phyloP scores from a whole-genome alignment of 148 eudicot species.

The Euryodendron excelsum region DNA sequence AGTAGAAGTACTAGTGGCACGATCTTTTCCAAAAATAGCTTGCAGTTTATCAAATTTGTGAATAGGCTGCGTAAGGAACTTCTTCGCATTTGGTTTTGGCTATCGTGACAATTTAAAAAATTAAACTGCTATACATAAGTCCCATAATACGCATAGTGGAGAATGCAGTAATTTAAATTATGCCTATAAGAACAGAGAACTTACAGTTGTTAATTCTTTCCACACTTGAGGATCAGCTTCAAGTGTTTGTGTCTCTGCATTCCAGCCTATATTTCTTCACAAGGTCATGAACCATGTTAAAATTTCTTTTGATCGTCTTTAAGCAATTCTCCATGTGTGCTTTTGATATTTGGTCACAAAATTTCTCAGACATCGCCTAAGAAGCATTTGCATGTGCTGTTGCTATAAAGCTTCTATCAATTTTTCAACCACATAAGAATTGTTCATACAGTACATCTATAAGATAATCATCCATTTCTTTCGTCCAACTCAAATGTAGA shows the following conservation, averaged over 20 bases:
- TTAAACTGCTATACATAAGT: too few relatives aligned
- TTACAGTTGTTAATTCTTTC: background rate
- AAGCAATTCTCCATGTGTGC: background rate
- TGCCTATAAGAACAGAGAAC: too few relatives aligned
- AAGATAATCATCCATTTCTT: background rate
- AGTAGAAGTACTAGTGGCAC: too few relatives aligned
- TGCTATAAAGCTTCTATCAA: background rate
- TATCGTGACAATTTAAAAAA: too few relatives aligned
- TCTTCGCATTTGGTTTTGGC: too few relatives aligned
- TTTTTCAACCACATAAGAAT: background rate
- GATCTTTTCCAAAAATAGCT: too few relatives aligned
- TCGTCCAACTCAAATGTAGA: background rate
- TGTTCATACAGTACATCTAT: background rate
- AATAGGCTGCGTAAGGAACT: too few relatives aligned
- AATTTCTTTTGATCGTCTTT: too few relatives aligned
- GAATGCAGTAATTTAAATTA: too few relatives aligned
- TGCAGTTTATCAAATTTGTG: too few relatives aligned
- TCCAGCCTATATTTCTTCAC: background rate
- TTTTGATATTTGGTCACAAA: background rate
- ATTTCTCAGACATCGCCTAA: background rate
- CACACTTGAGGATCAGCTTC: background rate
- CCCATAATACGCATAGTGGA: too few relatives aligned
- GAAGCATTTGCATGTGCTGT: background rate
- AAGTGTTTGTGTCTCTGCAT: background rate
- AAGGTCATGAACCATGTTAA: background rate